Evolutionary conservation across 2,329 filamentous ascomycete genomes (phyloP), one percentile per base, ranked within the genome.

Genomic region (Aspergillus transmontanensis): DNA sequence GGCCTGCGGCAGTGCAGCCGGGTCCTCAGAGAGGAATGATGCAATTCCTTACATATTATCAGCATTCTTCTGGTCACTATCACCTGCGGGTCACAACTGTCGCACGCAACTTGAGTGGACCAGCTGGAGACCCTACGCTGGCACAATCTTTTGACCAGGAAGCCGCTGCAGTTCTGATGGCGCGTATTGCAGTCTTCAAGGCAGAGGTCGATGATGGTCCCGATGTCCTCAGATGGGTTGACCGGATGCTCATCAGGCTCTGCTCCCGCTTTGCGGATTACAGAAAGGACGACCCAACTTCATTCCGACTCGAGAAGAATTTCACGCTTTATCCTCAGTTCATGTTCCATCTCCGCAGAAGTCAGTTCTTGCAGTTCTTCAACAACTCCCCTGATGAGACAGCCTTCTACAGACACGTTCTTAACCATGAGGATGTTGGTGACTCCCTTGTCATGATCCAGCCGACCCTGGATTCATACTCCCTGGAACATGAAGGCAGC

Each of bases 381-480:
- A 99, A 99, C 84, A 99, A 98, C 79, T 98, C 94, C 0, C 95
- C 95, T 9, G 95, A 99, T 72, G 95, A 99, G 80, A 99, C 95
- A 28, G 95, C 95, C n/a, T 99, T 99, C 80, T 97, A 98, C 77
- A 88, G 95, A 65, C 95, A 99, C 75, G 93, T 99, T 3, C 85
- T 99, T 67, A 96, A 98, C 77, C 94, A 98, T 73, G 95, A 99
- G 79, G 95, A 98, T 79, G 93, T 96, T 65, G 91, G 92, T 81
- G 97, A 98, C 80, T 97, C 94, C 12, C 86, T 99, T 54, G 89
- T 99, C 77, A 99, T 99, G 95, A 98, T 99, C 68, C 95, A 99
- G 77, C 95, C 95, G 10, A 99, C 95, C 0, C 84, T 99, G 57
- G 95, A 99, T 78, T 96, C 93, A 39, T 99, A 99, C 80, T 96